phyloP scores from a whole-genome alignment of 208 protist species.

The Trypanosoma vivax region DNA sequence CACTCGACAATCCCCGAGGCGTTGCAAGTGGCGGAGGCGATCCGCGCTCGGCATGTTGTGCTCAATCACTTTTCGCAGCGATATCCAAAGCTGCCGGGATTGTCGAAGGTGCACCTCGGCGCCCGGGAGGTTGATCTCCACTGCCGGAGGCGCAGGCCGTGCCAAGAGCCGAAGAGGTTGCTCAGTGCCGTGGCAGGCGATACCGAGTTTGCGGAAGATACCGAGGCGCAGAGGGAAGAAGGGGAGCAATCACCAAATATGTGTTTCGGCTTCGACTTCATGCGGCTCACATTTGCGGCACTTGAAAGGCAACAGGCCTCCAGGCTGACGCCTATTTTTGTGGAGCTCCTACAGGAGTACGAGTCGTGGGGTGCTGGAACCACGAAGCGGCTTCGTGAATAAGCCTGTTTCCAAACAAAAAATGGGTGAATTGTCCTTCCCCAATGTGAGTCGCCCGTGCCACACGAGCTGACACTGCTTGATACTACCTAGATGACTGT shows the following conservation, averaged over 20 bases:
- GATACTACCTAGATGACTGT: no score
- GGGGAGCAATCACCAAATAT: slow-evolving; percentile 14
- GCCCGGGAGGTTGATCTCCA: slow-evolving; percentile 29
- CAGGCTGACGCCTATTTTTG: slow-evolving; percentile 43
- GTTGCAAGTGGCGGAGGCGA: slow-evolving; percentile 39
- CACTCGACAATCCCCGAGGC: slow-evolving; percentile 89
- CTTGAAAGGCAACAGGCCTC: slow-evolving; percentile 31
- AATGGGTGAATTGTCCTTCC: no score
- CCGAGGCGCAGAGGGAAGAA: not conserved
- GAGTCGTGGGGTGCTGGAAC: slow-evolving; percentile 76
- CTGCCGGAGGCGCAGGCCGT: slow-evolving; percentile 7
- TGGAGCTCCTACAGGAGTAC: slow-evolving; percentile 80
- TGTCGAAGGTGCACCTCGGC: slow-evolving; percentile 41
- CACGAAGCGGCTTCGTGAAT: slow-evolving; percentile 44
- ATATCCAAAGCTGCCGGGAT: slow-evolving; percentile 83
- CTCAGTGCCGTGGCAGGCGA: no score
- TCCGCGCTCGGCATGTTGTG: slow-evolving; percentile 40
- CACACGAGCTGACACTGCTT: no score
- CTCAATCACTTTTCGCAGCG: slow-evolving; percentile 92
- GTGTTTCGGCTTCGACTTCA: slow-evolving; percentile 88
- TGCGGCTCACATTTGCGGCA: slow-evolving; percentile 55
- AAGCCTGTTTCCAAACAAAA: not conserved
- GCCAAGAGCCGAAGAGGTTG: not conserved
- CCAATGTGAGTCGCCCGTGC: no score
- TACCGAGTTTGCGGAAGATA: not conserved